These are phyloP conservation scores for Paecilomyces formosus DNA, from an alignment of 2,329 filamentous ascomycete genomes.

Conservation along the genomic window DNA sequence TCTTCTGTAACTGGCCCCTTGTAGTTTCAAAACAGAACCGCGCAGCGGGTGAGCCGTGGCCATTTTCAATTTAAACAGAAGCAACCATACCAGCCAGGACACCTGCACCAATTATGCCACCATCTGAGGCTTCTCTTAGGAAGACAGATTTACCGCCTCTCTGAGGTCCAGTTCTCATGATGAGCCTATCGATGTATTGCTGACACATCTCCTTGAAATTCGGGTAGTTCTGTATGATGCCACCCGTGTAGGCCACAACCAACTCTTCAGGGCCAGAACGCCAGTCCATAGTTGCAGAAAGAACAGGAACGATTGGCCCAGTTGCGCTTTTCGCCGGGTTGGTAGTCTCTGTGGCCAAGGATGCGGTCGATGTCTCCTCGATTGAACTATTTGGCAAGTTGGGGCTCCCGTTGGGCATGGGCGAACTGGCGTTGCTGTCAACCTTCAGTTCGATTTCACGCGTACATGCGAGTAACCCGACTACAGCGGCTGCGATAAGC, in stretches of 20 bases:
- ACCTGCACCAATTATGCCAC: slow-evolving; percentile 50
- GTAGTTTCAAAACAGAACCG: neutral
- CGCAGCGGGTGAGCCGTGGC: neutral
- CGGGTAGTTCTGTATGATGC: slow-evolving; percentile 73
- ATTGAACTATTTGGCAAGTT: slow-evolving; percentile 5
- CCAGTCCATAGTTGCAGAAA: slow-evolving; percentile 31
- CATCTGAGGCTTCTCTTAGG: slow-evolving; percentile 45
- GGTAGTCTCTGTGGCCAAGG: slow-evolving; percentile 4
- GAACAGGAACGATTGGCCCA: slow-evolving; percentile 29
- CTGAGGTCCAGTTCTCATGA: slow-evolving; percentile 39
- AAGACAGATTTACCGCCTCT: slow-evolving; percentile 44
- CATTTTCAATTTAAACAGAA: neutral
- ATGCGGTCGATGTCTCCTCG: slow-evolving; percentile 8
- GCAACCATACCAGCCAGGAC: slow-evolving; percentile 45
- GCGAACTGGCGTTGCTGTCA: slow-evolving; percentile 30
- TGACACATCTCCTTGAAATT: slow-evolving; percentile 66
- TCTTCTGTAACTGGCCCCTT: neutral
- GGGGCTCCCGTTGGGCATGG: slow-evolving; percentile 19
- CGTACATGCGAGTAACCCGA: slow-evolving; percentile 62
- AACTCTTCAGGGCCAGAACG: slow-evolving; percentile 50
- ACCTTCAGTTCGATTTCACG: slow-evolving; percentile 52
- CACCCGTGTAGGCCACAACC: slow-evolving; percentile 71
- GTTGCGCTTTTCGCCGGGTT: slow-evolving; percentile 5
- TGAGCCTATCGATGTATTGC: slow-evolving; percentile 53
- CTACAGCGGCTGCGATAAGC: slow-evolving; percentile 63